Base-by-base conservation (phyloP, 495 filamentous ascomycete species). In the Aspergillus asperescens region DNA sequence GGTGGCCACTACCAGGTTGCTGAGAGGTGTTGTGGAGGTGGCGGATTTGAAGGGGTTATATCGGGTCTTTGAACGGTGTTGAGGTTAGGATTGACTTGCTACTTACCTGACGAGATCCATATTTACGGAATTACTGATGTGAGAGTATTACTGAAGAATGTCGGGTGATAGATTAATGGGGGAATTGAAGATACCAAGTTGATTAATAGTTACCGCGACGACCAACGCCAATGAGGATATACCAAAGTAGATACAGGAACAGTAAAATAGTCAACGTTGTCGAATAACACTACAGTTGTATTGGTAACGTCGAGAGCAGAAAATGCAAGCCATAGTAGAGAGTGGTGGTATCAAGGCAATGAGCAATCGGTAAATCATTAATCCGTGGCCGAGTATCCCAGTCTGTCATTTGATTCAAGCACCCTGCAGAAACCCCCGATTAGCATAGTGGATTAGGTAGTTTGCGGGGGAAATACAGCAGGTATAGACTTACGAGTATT, bases 31-130 rank as follows among this genome's bases (percentile, higher is more conserved):
- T 24, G 75, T 94, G 13, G 93, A 99, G 71, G 83, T 96, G 22
- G 94, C 94, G 0, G 87, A 96, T 74, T 70, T 97, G 50, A 97
- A 96, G 67, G 91, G 94, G 4, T 65, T 99, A 44, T 99, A 99
- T 68, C 75, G 88, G 35, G 91, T 96, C n/a, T 99, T 99, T 75
- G 94, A 99, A 71, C 78, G 94, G 42, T 97, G 91, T 69, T 96
- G n/a, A 32, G 3, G 7, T 3, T 13, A 13, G n/a, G n/a, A n/a
- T n/a, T n/a, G n/a, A n/a, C n/a, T n/a, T n/a, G n/a, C n/a, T n/a
- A n/a, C n/a, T n/a, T n/a, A n/a, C n/a, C n/a, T n/a, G n/a, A n/a
- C n/a, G n/a, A n/a, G n/a, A n/a, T n/a, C n/a, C n/a, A n/a, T n/a
- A n/a, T n/a, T n/a, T n/a, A n/a, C n/a, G n/a, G n/a, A n/a, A n/a